These are phyloP conservation scores for Erythrophleum fordii DNA, from an alignment of 306 rosid species.

Conservation along the genomic window DNA sequence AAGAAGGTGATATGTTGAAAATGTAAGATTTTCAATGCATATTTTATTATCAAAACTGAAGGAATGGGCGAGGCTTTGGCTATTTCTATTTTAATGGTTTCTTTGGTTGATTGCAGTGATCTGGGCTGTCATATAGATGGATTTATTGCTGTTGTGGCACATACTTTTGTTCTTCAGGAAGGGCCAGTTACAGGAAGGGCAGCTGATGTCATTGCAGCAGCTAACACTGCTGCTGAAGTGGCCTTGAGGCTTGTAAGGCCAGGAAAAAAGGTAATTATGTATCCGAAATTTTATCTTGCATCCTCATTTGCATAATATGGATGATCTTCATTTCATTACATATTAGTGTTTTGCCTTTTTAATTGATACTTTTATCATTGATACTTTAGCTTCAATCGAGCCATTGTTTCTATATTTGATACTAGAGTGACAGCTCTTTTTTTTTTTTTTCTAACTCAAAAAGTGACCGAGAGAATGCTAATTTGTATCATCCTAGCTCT, in stretches of 20 bases:
- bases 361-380: background rate
- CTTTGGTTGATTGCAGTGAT: constrained; percentile 49
- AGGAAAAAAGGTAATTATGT: constrained; percentile 52
- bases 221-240: constrained; percentile 78
- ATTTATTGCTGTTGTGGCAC: constrained; percentile 67
- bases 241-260: constrained; percentile 82
- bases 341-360: background rate
- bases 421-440: background rate
- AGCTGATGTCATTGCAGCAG: constrained; percentile 76
- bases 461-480: background rate
- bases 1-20: constrained; percentile 83
- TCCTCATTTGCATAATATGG: too few relatives aligned
- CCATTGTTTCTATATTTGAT: background rate
- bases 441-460: background rate
- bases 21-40: constrained; percentile 58
- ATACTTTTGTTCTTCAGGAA: constrained; percentile 67
- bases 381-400: background rate
- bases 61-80: background rate
- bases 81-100: constrained; percentile 21
- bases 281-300: background rate
- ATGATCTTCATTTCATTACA: background rate
- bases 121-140: constrained; percentile 79
- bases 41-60: background rate
- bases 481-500: background rate
- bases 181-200: constrained; percentile 70